Percentiles rank a stretch among this genome's conserved stretches.
These are phyloP conservation scores for Magnolia kwangsiensis DNA, from an alignment of 164 flowering plant genomes.

Conservation along the genomic window DNA sequence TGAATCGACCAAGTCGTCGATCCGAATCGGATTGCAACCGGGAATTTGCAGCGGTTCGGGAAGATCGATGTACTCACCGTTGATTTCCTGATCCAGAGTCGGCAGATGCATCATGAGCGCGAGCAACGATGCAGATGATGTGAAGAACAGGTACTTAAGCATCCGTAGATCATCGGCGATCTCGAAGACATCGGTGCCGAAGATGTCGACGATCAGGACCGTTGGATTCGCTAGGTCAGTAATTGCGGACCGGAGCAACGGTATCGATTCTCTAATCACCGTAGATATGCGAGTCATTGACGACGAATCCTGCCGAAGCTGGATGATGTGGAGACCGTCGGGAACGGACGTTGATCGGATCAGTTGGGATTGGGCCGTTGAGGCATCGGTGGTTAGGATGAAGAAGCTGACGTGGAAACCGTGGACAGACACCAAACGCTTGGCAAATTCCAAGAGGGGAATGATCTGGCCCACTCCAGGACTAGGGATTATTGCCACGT, in stretches of 20 bases:
- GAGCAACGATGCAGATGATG: slow-evolving; percentile 20
- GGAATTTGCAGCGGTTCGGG: slow-evolving; percentile 36
- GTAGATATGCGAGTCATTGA: slow-evolving; percentile 16
- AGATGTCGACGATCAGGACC: slow-evolving; percentile 34
- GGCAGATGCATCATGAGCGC: slow-evolving; percentile 32
- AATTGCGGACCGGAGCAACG: slow-evolving; percentile 18
- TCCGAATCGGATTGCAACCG: slow-evolving; percentile 26
- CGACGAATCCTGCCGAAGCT: slow-evolving; percentile 31
- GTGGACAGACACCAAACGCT: slow-evolving; percentile 30
- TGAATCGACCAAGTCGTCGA: slow-evolving; percentile 26
- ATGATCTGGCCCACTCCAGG: slow-evolving; percentile 48
- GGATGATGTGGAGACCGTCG: slow-evolving; percentile 3
- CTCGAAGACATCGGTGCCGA: slow-evolving; percentile 32
- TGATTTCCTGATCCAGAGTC: slow-evolving; percentile 23
- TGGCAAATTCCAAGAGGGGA: slow-evolving; percentile 41
- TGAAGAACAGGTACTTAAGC: slow-evolving; percentile 28
- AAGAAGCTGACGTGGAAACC: slow-evolving; percentile 30
- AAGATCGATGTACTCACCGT: slow-evolving; percentile 29
- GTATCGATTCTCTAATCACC: slow-evolving; percentile 21
- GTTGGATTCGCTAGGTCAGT: slow-evolving; percentile 5
- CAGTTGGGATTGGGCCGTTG: slow-evolving; percentile 30
- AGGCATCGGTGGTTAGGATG: slow-evolving; percentile 26
- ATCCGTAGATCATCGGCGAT: slow-evolving; percentile 22
- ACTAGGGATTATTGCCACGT: slow-evolving; percentile 24
- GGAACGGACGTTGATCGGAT: slow-evolving; percentile 20